Conservation (phyloP, 257 asterid species). For the Ehretia macrophylla region DNA sequence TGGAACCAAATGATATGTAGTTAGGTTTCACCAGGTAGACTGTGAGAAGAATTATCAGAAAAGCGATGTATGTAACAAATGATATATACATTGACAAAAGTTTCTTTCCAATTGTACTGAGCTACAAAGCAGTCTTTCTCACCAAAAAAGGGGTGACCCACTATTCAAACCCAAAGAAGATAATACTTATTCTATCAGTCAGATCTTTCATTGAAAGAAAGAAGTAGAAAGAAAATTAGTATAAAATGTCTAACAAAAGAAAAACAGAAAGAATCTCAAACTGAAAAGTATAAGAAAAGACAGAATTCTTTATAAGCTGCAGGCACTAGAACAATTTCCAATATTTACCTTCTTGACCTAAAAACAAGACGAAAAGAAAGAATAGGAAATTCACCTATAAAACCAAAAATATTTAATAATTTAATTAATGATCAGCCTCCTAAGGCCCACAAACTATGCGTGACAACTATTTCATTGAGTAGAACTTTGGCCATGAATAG, state of each 20-base stretch:
- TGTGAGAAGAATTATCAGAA: conserved; percentile 79
- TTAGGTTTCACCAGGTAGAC: conserved; percentile 88
- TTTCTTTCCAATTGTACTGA: conserved; percentile 82
- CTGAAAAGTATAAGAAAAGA: no score
- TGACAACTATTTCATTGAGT: not conserved
- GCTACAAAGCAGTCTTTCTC: conserved; percentile 83
- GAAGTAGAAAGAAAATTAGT: conserved; percentile 18
- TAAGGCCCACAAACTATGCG: not conserved
- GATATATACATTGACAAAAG: conserved; percentile 82
- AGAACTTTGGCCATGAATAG: not conserved
- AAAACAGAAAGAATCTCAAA: not conserved
- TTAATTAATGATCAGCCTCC: not conserved
- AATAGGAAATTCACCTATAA: not conserved
- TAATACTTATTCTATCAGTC: no score
- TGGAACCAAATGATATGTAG: conserved; percentile 79
- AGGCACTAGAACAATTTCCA: no score
- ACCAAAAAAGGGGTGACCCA: no score
- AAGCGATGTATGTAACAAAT: conserved; percentile 87
- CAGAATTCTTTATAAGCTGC: no score
- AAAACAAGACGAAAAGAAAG: not conserved
- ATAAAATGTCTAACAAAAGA: not conserved
- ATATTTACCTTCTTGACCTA: conserved; percentile 7
- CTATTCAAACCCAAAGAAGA: no score
- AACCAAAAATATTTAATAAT: not conserved
- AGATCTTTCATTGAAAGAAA: no score